Evolutionary conservation across 208 protist genomes (phyloP), one percentile per base, ranked within the genome.

Genomic region (Crithidia mellificae): DNA sequence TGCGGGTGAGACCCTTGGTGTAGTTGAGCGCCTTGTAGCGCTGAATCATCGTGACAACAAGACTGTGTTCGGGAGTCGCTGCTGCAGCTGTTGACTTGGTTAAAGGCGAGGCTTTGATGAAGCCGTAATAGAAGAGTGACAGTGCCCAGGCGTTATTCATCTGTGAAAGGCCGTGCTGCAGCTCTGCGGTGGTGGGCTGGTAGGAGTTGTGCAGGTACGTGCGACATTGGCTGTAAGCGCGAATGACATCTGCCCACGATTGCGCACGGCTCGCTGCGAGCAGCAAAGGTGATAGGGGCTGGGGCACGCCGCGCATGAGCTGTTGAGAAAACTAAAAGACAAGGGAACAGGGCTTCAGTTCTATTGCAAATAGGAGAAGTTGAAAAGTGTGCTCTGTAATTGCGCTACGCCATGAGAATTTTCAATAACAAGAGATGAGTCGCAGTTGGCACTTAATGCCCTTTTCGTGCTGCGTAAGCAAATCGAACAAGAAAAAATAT

Each of bases 71-170:
- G 7, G 84, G 75, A 15, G 38, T 63, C 6, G 50, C 15, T n/a
- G n/a, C n/a, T n/a, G n/a, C n/a, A n/a, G 8, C 72, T 34, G 0
- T 78, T 70, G 63, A 73, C 78, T 11, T 63, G 54, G 14, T 43
- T 69, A n/a, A n/a, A n/a, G n/a, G n/a, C n/a, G n/a, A n/a, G n/a
- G n/a, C n/a, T 41, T 96, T 96, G 19, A 93, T 52, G 17, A 96
- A 51, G 20, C 39, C 67, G 49, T 96, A 91, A 77, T 96, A 96
- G 55, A 96, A 94, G 14, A 90, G 58, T 6, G 86, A 87, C 7
- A 76, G 78, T 54, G 79, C 43, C 85, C 81, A 84, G 25, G 82
- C 74, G 20, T 68, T 78, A 20, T 81, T 72, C 91, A 96, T 96
- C n/a, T 57, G 63, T 24, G 66, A 19, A 2, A 96, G 65, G 0